phyloP scores from a whole-genome alignment of 495 filamentous ascomycete species.

The Poronia punctata region DNA sequence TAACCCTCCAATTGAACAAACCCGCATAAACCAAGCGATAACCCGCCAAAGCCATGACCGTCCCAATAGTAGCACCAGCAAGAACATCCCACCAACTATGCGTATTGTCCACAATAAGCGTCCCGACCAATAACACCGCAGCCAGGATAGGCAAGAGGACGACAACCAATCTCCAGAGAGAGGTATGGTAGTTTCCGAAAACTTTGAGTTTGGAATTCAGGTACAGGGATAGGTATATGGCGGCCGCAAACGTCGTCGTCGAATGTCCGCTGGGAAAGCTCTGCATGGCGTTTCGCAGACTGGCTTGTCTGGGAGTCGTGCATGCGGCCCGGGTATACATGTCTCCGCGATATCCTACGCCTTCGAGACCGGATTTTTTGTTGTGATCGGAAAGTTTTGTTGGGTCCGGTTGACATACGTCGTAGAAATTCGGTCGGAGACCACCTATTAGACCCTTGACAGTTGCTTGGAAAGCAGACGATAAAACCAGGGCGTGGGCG shows the following conservation, averaged over 20 bases:
- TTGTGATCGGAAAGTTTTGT: conserved; percentile 14
- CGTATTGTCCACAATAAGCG: conserved; percentile 40
- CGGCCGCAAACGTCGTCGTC: conserved; percentile 45
- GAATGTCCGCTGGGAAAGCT: conserved; percentile 49
- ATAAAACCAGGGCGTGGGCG: conserved; percentile 43
- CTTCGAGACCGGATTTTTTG: conserved; percentile 17
- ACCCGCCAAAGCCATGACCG: conserved; percentile 29
- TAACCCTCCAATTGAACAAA: conserved; percentile 38
- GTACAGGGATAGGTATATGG: conserved; percentile 46
- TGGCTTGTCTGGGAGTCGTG: conserved; percentile 35
- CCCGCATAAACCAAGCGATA: conserved; percentile 32
- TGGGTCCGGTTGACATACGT: conserved; percentile 40
- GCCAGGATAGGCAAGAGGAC: conserved; percentile 43
- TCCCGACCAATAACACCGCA: conserved; percentile 40
- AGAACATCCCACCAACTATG: conserved; percentile 47
- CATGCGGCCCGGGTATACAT: conserved; percentile 47
- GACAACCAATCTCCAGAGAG: conserved; percentile 48
- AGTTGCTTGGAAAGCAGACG: conserved; percentile 49
- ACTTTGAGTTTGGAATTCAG: conserved; percentile 52
- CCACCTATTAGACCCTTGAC: conserved; percentile 48
- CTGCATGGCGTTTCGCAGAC: conserved; percentile 36
- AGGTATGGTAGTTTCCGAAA: conserved; percentile 48
- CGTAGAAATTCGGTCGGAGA: conserved; percentile 47
- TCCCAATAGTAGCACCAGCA: conserved; percentile 39
- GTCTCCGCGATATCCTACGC: conserved; percentile 39